These are phyloP conservation scores for Globisporangium orthogonon DNA, from an alignment of 352 stramenopile genomes.

Conservation along the genomic window DNA sequence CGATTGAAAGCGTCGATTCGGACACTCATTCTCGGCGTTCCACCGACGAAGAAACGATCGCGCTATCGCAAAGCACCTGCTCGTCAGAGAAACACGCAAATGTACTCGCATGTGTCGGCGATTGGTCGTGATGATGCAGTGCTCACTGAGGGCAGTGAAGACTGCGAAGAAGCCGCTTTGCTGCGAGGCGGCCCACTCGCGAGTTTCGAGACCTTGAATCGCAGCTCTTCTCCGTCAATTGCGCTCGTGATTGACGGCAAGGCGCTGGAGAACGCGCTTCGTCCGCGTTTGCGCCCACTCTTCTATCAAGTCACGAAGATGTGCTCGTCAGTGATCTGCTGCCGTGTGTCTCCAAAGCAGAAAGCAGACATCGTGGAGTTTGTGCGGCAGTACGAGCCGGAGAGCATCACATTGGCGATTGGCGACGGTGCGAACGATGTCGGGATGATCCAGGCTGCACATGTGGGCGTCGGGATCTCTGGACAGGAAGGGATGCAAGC, in stretches of 20 bases:
- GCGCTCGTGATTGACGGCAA: slow-evolving; percentile 93
- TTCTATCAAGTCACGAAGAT: slow-evolving; percentile 70
- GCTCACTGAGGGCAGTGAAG: slow-evolving; percentile 1
- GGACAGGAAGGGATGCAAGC: slow-evolving; percentile 91
- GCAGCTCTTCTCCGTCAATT: slow-evolving; percentile 13
- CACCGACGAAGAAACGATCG: slow-evolving; percentile 7
- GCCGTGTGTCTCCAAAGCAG: slow-evolving; percentile 84
- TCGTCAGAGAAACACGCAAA: not conserved
- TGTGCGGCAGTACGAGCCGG: slow-evolving; percentile 56
- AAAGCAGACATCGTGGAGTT: slow-evolving; percentile 82
- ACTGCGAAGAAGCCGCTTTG: slow-evolving; percentile 1
- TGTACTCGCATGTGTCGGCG: slow-evolving; percentile 13
- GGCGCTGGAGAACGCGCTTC: slow-evolving; percentile 74
- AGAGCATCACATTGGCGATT: slow-evolving; percentile 87
- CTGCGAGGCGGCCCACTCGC: slow-evolving; percentile 4
- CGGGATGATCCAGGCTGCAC: slow-evolving; percentile 91
- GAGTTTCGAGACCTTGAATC: not conserved
- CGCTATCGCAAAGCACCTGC: slow-evolving; percentile 1
- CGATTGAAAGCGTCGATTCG: slow-evolving; percentile 3
- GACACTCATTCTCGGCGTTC: slow-evolving; percentile 4
- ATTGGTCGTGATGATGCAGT: slow-evolving; percentile 5
- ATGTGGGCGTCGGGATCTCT: slow-evolving; percentile 91
- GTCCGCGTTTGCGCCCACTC: slow-evolving; percentile 33
- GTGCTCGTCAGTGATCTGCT: slow-evolving; percentile 83
- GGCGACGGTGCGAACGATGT: slow-evolving; percentile 97